Percentiles rank a stretch among this genome's conserved stretches.
Conservation (phyloP, 805 yeast genomes). For the Candida alai region DNA sequence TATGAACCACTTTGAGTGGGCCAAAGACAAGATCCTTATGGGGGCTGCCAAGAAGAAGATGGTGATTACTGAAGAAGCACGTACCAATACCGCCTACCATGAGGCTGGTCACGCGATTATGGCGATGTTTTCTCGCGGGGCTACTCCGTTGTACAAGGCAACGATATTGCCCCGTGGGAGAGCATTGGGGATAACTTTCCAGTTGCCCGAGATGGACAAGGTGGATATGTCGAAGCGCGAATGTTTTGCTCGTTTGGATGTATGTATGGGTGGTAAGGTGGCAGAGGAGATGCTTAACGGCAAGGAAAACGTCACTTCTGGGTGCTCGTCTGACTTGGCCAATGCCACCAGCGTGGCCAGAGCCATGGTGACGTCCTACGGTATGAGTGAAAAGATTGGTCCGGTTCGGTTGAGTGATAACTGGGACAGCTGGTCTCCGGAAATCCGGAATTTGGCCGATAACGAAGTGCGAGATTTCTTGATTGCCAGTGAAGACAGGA, state of each 20-base stretch:
- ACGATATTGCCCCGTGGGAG: constrained; percentile 96
- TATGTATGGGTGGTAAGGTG: constrained; percentile 98
- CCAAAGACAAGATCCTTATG: constrained; percentile 94
- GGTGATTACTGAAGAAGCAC: constrained; percentile 94
- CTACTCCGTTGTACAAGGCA: constrained; percentile 93
- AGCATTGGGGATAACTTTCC: constrained; percentile 95
- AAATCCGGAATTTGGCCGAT: constrained; percentile 85
- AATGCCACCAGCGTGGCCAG: constrained; percentile 91
- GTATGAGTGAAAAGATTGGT: constrained; percentile 93
- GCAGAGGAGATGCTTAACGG: constrained; percentile 96
- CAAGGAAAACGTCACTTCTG: constrained; percentile 87
- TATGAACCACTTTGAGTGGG: constrained; percentile 96
- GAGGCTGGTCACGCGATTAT: constrained; percentile 99
- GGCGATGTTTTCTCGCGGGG: constrained; percentile 93
- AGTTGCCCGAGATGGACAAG: constrained; percentile 96
- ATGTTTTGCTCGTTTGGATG: constrained; percentile 88
- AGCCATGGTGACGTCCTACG: constrained; percentile 95
- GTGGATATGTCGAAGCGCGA: constrained; percentile 88
- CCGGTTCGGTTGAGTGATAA: constrained; percentile 86
- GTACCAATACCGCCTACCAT: constrained; percentile 93
- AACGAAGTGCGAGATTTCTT: constrained; percentile 79
- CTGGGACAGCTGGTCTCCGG: constrained; percentile 94
- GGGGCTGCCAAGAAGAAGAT: constrained; percentile 97
- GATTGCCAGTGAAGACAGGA: constrained; percentile 73
- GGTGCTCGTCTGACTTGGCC: constrained; percentile 88